Conservation (phyloP, 2,329 filamentous ascomycete species). For the Hymenoscyphus scutula region DNA sequence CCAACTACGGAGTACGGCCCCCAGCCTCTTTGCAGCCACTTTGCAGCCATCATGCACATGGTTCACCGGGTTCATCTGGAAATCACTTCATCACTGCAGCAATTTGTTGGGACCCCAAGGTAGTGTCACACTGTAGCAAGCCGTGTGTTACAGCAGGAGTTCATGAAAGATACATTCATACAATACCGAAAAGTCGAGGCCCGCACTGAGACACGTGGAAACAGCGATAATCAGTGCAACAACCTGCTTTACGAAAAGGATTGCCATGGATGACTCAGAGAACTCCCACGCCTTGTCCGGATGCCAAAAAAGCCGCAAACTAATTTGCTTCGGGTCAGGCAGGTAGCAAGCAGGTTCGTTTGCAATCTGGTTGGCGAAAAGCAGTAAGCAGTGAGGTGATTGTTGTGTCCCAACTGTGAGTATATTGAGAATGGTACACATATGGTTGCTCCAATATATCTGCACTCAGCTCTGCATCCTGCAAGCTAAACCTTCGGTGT, state of each 20-base stretch:
- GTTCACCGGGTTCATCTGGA: not conserved
- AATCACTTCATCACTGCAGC: not conserved
- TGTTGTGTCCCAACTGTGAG: not conserved
- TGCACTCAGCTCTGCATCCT: not conserved
- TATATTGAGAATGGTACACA: not conserved
- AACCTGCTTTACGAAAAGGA: not conserved
- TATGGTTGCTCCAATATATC: not conserved
- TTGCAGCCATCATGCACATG: not conserved
- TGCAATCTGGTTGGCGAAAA: no score
- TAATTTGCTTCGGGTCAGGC: no score
- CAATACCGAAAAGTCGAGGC: not conserved
- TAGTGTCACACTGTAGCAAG: not conserved
- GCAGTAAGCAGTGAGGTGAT: not conserved
- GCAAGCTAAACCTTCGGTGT: not conserved
- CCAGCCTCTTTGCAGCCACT: no score
- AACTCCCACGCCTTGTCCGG: not conserved
- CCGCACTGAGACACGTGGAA: constrained; percentile 1
- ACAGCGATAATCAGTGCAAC: not conserved
- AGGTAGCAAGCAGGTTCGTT: no score
- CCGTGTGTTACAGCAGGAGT: not conserved
- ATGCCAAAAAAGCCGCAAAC: no score
- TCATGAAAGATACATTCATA: not conserved
- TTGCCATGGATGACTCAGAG: no score
- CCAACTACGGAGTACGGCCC: not conserved
- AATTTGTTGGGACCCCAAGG: not conserved